phyloP scores from a whole-genome alignment of 495 filamentous ascomycete species.

The Hypoxylon crocopeplum region DNA sequence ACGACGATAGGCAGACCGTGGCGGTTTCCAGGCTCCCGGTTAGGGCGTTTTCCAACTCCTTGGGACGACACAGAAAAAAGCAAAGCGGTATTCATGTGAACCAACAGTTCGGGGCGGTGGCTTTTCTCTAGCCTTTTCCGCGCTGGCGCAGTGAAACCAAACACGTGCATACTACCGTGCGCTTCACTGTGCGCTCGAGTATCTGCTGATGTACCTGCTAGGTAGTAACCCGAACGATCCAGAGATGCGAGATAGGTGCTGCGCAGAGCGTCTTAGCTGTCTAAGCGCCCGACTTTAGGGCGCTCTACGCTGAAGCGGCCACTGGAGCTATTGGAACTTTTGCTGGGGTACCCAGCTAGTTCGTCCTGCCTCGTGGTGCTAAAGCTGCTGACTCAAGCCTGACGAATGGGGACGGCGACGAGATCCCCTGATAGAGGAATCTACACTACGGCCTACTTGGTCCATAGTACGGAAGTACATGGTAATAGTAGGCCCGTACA shows the following conservation, averaged over 20 bases:
- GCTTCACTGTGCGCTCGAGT: background rate
- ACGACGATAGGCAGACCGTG: background rate
- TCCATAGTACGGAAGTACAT: background rate
- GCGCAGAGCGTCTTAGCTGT: background rate
- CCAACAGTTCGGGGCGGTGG: constrained; percentile 24
- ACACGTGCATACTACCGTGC: constrained; percentile 5
- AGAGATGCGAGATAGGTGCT: background rate
- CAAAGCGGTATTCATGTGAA: constrained; percentile 8
- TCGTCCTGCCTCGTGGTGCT: background rate
- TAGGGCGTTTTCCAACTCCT: background rate
- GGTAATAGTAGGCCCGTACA: background rate
- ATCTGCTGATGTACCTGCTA: background rate
- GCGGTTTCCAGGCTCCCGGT: too few relatives aligned
- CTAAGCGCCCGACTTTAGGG: constrained; percentile 11
- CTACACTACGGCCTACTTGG: too few relatives aligned
- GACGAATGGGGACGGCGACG: constrained; percentile 1
- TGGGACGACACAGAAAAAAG: constrained; percentile 4
- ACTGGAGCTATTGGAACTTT: constrained; percentile 11
- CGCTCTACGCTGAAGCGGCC: background rate
- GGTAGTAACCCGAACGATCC: background rate
- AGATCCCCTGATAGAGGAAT: background rate
- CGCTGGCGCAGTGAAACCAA: constrained; percentile 8
- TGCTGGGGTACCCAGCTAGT: background rate
- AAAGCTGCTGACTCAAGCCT: background rate
- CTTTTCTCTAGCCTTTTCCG: constrained; percentile 8